Evolutionary conservation across 2,329 filamentous ascomycete genomes (phyloP).

Genomic region (Nannizziopsis barbatae): DNA sequence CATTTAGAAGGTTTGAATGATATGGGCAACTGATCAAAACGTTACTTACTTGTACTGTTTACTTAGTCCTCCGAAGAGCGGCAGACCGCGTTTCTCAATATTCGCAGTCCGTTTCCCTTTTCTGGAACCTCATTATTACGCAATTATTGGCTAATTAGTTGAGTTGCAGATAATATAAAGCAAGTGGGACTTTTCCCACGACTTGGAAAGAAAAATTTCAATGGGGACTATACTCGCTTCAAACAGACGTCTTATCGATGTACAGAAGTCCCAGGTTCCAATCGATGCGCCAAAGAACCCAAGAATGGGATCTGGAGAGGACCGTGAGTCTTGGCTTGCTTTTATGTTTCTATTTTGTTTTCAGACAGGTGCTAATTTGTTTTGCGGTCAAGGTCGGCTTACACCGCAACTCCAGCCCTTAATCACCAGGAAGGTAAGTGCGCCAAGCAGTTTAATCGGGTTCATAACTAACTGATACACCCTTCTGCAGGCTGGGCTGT

Average conservation of each 20-base stretch:
- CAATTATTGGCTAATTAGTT: not conserved
- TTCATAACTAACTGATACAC: not conserved
- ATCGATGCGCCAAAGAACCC: not conserved
- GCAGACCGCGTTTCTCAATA: not conserved
- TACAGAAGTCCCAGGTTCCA: not conserved
- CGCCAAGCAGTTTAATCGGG: not conserved
- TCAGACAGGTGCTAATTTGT: no score
- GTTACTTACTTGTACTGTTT: not conserved
- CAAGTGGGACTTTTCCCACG: not conserved
- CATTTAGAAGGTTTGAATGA: not conserved
- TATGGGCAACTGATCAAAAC: not conserved
- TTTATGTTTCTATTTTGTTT: not conserved
- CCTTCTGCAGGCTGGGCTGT: not conserved
- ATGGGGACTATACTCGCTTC: not conserved
- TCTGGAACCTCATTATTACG: not conserved
- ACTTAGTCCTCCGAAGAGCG: not conserved
- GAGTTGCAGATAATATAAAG: constrained; percentile 2
- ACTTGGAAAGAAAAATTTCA: not conserved
- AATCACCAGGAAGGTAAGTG: no score
- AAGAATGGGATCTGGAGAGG: not conserved
- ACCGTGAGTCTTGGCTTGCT: not conserved
- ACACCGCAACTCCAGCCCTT: not conserved
- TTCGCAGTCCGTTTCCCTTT: not conserved
- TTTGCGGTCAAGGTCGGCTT: not conserved
- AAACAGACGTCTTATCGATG: constrained; percentile 2